Base-by-base conservation (phyloP, 2,329 filamentous ascomycete species). In the Dothistroma septosporum region DNA sequence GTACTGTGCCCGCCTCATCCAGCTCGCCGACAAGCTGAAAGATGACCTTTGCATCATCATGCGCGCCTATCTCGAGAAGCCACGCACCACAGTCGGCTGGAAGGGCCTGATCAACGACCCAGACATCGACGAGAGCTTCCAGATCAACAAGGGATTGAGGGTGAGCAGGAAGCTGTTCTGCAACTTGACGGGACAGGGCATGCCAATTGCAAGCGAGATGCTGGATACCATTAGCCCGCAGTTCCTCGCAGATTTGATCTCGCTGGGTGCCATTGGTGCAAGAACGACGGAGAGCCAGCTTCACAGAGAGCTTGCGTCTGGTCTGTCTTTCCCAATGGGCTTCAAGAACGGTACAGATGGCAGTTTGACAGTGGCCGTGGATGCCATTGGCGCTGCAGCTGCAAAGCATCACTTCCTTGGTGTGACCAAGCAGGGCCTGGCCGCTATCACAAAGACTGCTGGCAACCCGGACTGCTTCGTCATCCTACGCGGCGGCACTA, bases 321-420 rank as follows among this genome's bases (percentile, higher is more conserved):
- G 94, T 69, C 84, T 97, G 57, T 96, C 91, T 60, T 97, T 97
- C 88, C 94, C 94, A 22, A 92, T 99, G 68, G 94, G 94, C 61
- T 99, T 97, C 88, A 99, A 99, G 86, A 99, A 99, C 78, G 94
- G 94, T 64, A 99, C 94, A 24, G 94, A 99, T 72, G 94, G 94
- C 47, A 91, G 89, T 69, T 81, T 99, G 59, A 87, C 86, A 31
- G 92, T 97, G 21, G 92, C 93, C 21, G 95, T 97, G 70, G 94
- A 99, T 75, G 94, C 94, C 35, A 97, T 97, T 74, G 94, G 93
- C 49, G 76, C 77, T 32, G 90, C 89, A 0, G 87, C 88, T 60
- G 83, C 89, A n/a, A 87, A 85, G 76, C 94, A 99, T 78, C 93
- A 97, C 81, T 99, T 99, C 83, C 89, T 99, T 83, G 93, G 92